Base-by-base conservation (phyloP, 1,284 basidiomycete species). In the Ganoderma lingzhi region DNA sequence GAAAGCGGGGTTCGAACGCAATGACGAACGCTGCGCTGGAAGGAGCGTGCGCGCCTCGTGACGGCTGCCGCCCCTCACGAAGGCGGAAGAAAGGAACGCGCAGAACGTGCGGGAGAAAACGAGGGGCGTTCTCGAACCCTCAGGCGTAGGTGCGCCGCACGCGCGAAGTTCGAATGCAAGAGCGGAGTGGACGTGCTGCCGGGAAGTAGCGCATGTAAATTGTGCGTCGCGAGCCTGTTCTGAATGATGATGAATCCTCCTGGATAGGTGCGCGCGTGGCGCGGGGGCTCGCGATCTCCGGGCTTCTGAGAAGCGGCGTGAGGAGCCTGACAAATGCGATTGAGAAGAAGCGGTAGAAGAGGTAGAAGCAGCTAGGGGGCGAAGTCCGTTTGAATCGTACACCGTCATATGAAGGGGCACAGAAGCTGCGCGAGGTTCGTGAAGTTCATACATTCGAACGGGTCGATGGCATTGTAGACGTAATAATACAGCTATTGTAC, bases 341-440 rank as follows among this genome's bases (percentile, higher is more conserved):
- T 59, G 35, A 59, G 56, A 59, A 59, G 56, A 9, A 59, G 32
- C 2, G 10, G 17, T 15, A 58, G 30, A 58, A 35, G 51, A 28
- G 12, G 53, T 1, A 23, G 56, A 39, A 35, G 32, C 30, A 10
- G 56, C 23, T 35, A 35, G 37, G 15, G 30, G 56, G 56, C 32
- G 55, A 56, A 56, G 55, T 35, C 19, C 56, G 35, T n/a, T 17
- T 17, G 53, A 32, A 23, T 48, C 30, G 28, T 28, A 55, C 35
- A 37, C 56, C 56, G 37, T 59, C 35, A 59, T 59, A 59, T 59
- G 56, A 59, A 59, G 35, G 56, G 56, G 56, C 35, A 39, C 56
- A 30, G 56, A 59, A 39, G 56, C 30, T 19, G 32, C 14, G 53
- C 14, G 53, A 56, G 53, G 53, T 9, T 35, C 53, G 53, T 56